Evolutionary conservation across 768 basidiomycete species (phyloP).

Genomic region (Mycena rosella): DNA sequence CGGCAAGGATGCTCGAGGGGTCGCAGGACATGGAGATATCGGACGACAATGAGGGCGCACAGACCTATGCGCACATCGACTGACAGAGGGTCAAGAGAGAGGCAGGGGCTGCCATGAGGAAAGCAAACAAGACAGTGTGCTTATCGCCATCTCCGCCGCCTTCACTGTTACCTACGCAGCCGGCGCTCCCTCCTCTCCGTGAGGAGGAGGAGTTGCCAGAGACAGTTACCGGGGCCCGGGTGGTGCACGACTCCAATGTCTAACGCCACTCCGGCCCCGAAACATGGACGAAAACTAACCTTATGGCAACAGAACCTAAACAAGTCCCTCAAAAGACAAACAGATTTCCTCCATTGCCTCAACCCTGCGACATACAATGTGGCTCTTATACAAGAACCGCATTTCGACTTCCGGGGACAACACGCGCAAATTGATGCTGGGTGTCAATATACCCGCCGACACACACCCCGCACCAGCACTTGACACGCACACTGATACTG

Average conservation of each 20-base stretch:
- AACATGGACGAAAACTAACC: conserved; percentile 1
- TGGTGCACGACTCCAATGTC: not conserved
- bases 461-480: conserved; percentile 16
- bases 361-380: conserved; percentile 37
- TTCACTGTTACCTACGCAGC: too few species aligned
- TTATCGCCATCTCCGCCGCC: too few species aligned
- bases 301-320: conserved; percentile 46
- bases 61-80: too few species aligned
- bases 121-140: too few species aligned
- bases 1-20: not conserved
- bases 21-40: too few species aligned
- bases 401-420: conserved; percentile 22
- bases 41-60: too few species aligned
- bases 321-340: conserved; percentile 36
- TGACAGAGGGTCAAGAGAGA: too few species aligned
- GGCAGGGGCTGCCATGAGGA: too few species aligned
- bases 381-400: conserved; percentile 30
- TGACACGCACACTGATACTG: conserved; percentile 15
- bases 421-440: conserved; percentile 31
- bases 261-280: not conserved
- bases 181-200: too few species aligned
- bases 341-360: conserved; percentile 15
- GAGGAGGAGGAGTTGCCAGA: too few species aligned
- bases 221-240: not conserved
- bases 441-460: conserved; percentile 40